Conservation (phyloP, 495 filamentous ascomycete genomes). For the Daldinia caldariorum region DNA sequence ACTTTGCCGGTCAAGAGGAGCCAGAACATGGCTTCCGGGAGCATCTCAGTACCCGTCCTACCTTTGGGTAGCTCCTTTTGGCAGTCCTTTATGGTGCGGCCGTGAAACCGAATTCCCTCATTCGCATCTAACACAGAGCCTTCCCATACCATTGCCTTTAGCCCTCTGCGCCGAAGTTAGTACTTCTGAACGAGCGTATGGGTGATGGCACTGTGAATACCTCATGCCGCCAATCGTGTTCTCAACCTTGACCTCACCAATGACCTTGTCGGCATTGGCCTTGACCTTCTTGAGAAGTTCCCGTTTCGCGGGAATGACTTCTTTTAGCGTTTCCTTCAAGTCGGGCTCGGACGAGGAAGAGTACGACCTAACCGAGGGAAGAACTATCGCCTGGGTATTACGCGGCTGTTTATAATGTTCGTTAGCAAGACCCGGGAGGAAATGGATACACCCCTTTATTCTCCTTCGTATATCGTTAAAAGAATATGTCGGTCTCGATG, state of each 20-base stretch:
- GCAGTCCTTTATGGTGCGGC: slow-evolving; percentile 97
- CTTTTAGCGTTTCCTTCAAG: slow-evolving; percentile 83
- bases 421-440: neutral
- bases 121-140: slow-evolving; percentile 96
- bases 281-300: slow-evolving; percentile 93
- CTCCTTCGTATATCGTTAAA: neutral
- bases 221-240: slow-evolving; percentile 97
- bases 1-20: slow-evolving; percentile 93
- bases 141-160: slow-evolving; percentile 99
- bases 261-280: slow-evolving; percentile 78
- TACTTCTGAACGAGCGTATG: neutral
- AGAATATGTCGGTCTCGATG: neutral
- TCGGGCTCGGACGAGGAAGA: slow-evolving; percentile 81
- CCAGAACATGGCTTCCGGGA: slow-evolving; percentile 99
- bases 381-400: slow-evolving; percentile 41
- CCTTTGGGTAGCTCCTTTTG: slow-evolving; percentile 93
- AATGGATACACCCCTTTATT: neutral
- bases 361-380: slow-evolving; percentile 61
- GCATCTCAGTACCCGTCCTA: slow-evolving; percentile 94
- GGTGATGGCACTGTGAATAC: slow-evolving; percentile 17
- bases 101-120: slow-evolving; percentile 98
- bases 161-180: slow-evolving; percentile 58
- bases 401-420: slow-evolving; percentile 43
- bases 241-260: slow-evolving; percentile 94
- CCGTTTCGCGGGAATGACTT: slow-evolving; percentile 88